phyloP scores from a whole-genome alignment of 768 basidiomycete species.

The Mycena kentingensis region DNA sequence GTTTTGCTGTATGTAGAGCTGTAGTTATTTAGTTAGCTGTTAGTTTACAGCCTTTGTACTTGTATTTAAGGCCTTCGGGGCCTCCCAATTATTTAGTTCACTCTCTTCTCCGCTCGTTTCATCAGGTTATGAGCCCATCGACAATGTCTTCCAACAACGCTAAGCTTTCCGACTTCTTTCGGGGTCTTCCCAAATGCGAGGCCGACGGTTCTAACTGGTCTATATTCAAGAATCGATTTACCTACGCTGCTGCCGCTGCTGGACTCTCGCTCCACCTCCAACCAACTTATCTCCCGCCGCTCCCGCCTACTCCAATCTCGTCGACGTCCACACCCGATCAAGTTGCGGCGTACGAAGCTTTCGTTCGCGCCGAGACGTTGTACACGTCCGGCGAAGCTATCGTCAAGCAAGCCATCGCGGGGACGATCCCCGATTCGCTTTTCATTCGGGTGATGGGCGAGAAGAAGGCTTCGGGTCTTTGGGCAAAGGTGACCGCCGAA shows the following conservation, averaged over 20 bases:
- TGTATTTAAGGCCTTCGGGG: no score
- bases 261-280: constrained; percentile 5
- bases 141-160: no score
- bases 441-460: constrained; percentile 32
- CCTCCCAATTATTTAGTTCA: not conserved
- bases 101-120: not conserved
- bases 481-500: constrained; percentile 29
- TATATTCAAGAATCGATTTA: constrained; percentile 11
- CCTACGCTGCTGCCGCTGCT: constrained; percentile 8
- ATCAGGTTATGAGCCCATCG: constrained; percentile 7
- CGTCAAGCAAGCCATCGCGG: constrained; percentile 35
- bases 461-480: constrained; percentile 27
- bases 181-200: constrained; percentile 14
- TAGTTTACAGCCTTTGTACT: no score
- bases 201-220: constrained; percentile 23
- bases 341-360: no score
- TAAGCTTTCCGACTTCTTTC: not conserved
- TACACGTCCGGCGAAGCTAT: no score
- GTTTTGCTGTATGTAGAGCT: no score
- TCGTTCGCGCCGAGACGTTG: no score
- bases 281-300: not conserved
- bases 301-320: not conserved
- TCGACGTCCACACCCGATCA: not conserved
- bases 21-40: no score
- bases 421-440: constrained; percentile 36